Percentiles rank a stretch among this genome's conserved stretches.
These are phyloP conservation scores for Trichothecium roseum DNA, from an alignment of 2,329 filamentous ascomycete genomes.

Conservation along the genomic window DNA sequence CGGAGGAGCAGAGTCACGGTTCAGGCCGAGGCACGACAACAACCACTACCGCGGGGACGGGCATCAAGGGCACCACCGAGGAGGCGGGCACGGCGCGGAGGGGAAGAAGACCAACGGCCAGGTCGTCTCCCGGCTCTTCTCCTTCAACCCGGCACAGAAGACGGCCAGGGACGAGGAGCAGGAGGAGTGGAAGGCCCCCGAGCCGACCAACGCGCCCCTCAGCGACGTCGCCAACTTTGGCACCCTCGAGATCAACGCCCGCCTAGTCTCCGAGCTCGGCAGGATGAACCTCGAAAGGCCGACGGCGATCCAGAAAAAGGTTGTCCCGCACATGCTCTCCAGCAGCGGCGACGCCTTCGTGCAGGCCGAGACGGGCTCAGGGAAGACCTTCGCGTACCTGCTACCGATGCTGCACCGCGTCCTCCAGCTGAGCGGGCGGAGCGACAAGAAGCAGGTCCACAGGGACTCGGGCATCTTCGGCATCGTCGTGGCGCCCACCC, in stretches of 20 bases:
- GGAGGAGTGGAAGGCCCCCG: constrained; percentile 43
- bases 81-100: constrained; percentile 9
- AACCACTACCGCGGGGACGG: background rate
- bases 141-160: constrained; percentile 70
- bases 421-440: constrained; percentile 57
- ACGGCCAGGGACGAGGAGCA: constrained; percentile 45
- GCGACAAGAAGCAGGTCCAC: constrained; percentile 49
- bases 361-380: constrained; percentile 93
- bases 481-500: constrained; percentile 84
- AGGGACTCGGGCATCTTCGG: constrained; percentile 86
- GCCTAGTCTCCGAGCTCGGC: constrained; percentile 70
- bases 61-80: constrained; percentile 1
- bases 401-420: constrained; percentile 86
- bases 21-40: background rate
- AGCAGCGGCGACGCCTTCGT: constrained; percentile 88
- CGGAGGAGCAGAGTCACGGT: constrained; percentile 5
- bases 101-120: constrained; percentile 29
- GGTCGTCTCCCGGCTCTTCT: constrained; percentile 85
- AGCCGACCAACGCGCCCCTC: constrained; percentile 85
- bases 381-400: constrained; percentile 94
- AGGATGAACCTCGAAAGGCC: constrained; percentile 86
- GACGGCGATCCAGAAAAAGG: constrained; percentile 88
- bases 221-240: constrained; percentile 79
- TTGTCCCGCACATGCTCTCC: constrained; percentile 69
- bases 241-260: constrained; percentile 70